Conservation (phyloP, 805 yeast species). For the Kuraishia borneana region DNA sequence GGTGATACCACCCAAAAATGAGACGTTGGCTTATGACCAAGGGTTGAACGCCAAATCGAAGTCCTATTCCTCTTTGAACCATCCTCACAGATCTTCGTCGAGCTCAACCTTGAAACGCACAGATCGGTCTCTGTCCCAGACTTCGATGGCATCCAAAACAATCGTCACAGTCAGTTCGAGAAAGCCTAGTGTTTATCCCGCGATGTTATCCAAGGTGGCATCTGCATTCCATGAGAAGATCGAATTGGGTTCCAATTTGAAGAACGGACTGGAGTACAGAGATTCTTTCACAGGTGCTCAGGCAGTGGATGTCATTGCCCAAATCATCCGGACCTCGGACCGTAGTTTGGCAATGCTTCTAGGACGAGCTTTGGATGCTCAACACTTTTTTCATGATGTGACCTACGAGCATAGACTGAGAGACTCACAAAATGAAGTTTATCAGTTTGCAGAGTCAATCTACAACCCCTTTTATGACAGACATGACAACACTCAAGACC, state of each 20-base stretch:
- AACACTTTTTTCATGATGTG: constrained; percentile 88
- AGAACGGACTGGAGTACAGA: constrained; percentile 85
- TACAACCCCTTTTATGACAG: constrained; percentile 13
- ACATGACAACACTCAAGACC: constrained; percentile 3
- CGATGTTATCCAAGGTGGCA: constrained; percentile 79
- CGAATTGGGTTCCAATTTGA: constrained; percentile 65
- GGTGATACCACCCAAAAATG: constrained; percentile 33
- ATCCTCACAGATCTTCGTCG: constrained; percentile 17
- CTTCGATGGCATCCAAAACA: constrained; percentile 28
- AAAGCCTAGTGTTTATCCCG: constrained; percentile 79
- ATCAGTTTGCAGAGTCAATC: constrained; percentile 60
- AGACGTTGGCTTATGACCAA: constrained; percentile 11
- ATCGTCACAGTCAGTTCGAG: constrained; percentile 34
- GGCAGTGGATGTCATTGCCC: constrained; percentile 85
- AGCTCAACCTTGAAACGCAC: constrained; percentile 17
- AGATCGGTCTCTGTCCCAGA: constrained; percentile 11
- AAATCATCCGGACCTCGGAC: constrained; percentile 81
- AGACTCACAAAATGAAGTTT: constrained; percentile 80
- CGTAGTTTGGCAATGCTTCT: constrained; percentile 79
- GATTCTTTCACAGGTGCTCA: constrained; percentile 90
- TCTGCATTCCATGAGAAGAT: constrained; percentile 60
- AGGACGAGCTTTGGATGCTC: constrained; percentile 91
- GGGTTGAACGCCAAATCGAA: constrained; percentile 33
- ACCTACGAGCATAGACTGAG: constrained; percentile 88
- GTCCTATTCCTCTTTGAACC: constrained; percentile 28